Evolutionary conservation across 2,329 filamentous ascomycete genomes (phyloP), one percentile per base, ranked within the genome.

Genomic region (Penicillium sp.): DNA sequence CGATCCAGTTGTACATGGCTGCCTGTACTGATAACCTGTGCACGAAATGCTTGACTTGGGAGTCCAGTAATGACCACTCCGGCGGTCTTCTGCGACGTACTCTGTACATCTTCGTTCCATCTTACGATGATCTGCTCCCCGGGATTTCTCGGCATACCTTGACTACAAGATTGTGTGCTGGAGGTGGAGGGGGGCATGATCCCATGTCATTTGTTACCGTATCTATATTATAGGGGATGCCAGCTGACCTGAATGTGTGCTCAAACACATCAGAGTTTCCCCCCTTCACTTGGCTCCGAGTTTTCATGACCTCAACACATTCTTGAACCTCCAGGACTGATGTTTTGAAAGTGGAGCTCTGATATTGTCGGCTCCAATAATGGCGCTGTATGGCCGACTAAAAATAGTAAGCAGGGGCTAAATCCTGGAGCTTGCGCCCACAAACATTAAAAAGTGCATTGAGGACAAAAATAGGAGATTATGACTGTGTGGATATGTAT

Each of bases 31-130:
- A 42, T 34, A 40, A 36, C 30, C 14, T 41, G 34, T 35, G 6
- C 29, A 38, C 41, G 30, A 45, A 55, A 53, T 53, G 47, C 52
- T 56, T 51, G 45, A 45, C 27, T 49, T 26, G n/a, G 40, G 19
- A 35, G 26, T 51, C 45, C 51, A 53, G 30, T 52, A 53, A 59
- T 41, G 51, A 59, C 57, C 49, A 27, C 35, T 56, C 50, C 42
- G 42, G 47, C 55, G 36, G 34, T 47, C 45, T 44, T 40, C 54
- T 42, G 13, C 9, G 8, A 27, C 10, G 26, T 16, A n/a, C n/a
- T n/a, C n/a, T n/a, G n/a, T n/a, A 9, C 13, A 16, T 42, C 26
- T 39, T 26, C 18, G 34, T 32, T 40, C 7, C 11, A 19, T 40
- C 35, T 34, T 4, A 9, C 8, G 19, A 27, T 43, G 39, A 51